A percentile compares a stretch with the other conserved stretches of the same genome.
phyloP scores from a whole-genome alignment of 208 protist species.

The Trypanosomatidae sp. region DNA sequence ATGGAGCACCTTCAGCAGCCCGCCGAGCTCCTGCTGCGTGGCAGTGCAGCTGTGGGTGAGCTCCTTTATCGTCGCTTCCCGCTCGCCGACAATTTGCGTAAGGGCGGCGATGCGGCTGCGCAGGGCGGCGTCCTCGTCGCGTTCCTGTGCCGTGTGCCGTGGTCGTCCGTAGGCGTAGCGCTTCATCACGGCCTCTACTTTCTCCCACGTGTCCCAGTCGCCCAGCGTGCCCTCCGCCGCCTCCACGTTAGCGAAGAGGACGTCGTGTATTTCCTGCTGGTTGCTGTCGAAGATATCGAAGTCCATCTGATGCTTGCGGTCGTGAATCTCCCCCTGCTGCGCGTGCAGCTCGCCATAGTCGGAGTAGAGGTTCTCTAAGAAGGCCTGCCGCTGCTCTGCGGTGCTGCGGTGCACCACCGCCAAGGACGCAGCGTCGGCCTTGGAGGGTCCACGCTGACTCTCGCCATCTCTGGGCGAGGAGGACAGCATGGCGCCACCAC shows the following conservation, averaged over 20 bases:
- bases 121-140: slow-evolving; percentile 20
- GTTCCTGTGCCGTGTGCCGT: slow-evolving; percentile 18
- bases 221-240: slow-evolving; percentile 36
- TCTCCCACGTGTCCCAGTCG: slow-evolving; percentile 86
- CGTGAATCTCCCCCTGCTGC: slow-evolving; percentile 57
- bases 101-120: slow-evolving; percentile 35
- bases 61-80: slow-evolving; percentile 3
- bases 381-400: slow-evolving; percentile 51
- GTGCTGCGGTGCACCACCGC: slow-evolving; percentile 27
- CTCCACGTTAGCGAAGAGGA: slow-evolving; percentile 48
- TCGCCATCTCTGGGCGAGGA: slow-evolving; percentile 6
- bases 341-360: slow-evolving; percentile 70
- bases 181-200: slow-evolving; percentile 62
- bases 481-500: background rate
- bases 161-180: slow-evolving; percentile 66
- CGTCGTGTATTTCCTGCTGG: slow-evolving; percentile 50
- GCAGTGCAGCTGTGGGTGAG: slow-evolving; percentile 25
- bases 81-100: slow-evolving; percentile 7
- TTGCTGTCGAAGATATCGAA: slow-evolving; percentile 63
- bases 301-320: slow-evolving; percentile 51
- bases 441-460: background rate
- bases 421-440: background rate
- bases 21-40: slow-evolving; percentile 51
- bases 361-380: slow-evolving; percentile 69
- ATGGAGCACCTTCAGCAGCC: slow-evolving; percentile 47